phyloP scores from a whole-genome alignment of 352 stramenopile species.

The Pythium utonaiense region DNA sequence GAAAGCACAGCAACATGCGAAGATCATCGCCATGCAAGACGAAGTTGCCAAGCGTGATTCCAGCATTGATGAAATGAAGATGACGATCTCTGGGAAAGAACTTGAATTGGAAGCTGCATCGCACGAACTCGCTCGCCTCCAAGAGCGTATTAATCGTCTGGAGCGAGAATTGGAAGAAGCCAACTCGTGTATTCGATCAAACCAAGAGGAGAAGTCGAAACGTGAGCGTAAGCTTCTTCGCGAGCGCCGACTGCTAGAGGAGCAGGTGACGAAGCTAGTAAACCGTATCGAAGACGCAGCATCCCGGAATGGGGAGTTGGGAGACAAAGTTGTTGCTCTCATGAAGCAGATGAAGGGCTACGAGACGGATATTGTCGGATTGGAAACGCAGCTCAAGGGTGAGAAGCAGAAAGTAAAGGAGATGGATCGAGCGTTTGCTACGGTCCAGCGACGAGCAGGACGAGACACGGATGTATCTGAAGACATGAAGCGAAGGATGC shows the following conservation, averaged over 20 bases:
- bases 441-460: conserved; percentile 12
- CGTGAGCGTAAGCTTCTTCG: conserved; percentile 54
- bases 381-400: conserved; percentile 61
- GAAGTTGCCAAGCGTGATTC: conserved; percentile 2
- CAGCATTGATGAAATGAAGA: conserved; percentile 43
- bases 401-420: conserved; percentile 53
- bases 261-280: conserved; percentile 46
- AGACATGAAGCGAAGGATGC: conserved; percentile 40
- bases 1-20: conserved; percentile 29
- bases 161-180: conserved; percentile 30
- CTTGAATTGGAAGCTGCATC: conserved; percentile 33
- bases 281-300: conserved; percentile 47
- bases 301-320: conserved; percentile 51
- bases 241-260: conserved; percentile 55
- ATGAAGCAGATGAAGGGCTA: conserved; percentile 58
- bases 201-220: conserved; percentile 33
- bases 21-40: conserved; percentile 12
- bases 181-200: conserved; percentile 25
- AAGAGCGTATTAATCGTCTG: conserved; percentile 29
- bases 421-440: conserved; percentile 22
- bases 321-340: conserved; percentile 55
- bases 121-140: conserved; percentile 23
- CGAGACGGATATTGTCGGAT: conserved; percentile 51
- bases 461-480: conserved; percentile 22
- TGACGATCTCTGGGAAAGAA: conserved; percentile 33